phyloP scores from a whole-genome alignment of 768 basidiomycete species.

The Tricholoma matsutake region DNA sequence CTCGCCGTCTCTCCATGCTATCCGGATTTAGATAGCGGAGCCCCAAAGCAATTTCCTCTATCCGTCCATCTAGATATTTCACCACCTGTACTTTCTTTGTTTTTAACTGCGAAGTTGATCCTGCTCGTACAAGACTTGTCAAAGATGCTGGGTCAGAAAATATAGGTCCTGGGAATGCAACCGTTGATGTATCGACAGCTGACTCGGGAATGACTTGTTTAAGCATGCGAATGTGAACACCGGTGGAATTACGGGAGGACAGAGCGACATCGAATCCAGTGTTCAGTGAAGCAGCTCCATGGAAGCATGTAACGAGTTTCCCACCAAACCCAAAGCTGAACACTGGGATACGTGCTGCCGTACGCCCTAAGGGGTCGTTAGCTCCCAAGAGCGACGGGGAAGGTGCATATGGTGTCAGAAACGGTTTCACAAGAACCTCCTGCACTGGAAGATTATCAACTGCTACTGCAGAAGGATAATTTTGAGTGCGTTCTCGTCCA shows the following conservation, averaged over 20 bases:
- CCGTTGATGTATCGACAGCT: slow-evolving; percentile 49
- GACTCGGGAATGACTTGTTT: slow-evolving; percentile 70
- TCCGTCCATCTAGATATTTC: slow-evolving; percentile 73
- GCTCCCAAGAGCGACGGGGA: slow-evolving; percentile 80
- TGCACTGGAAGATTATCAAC: slow-evolving; percentile 22
- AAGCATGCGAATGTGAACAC: slow-evolving; percentile 64
- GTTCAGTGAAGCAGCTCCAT: slow-evolving; percentile 58
- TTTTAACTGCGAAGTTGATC: slow-evolving; percentile 64
- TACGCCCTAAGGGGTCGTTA: slow-evolving; percentile 79
- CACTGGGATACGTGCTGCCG: slow-evolving; percentile 70
- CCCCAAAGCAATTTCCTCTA: slow-evolving; percentile 74
- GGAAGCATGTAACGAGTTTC: slow-evolving; percentile 85
- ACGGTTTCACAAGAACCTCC: slow-evolving; percentile 35
- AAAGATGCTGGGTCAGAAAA: slow-evolving; percentile 71
- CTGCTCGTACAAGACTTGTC: slow-evolving; percentile 66
- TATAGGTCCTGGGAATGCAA: slow-evolving; percentile 83
- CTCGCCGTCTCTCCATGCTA: slow-evolving; percentile 49
- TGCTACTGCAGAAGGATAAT: slow-evolving; percentile 10
- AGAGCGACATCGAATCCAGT: slow-evolving; percentile 79
- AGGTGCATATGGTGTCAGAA: slow-evolving; percentile 68
- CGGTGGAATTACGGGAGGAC: slow-evolving; percentile 65
- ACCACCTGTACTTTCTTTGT: slow-evolving; percentile 78
- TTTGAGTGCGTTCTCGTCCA: slow-evolving; percentile 13
- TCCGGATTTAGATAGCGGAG: slow-evolving; percentile 62
- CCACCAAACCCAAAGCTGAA: slow-evolving; percentile 95